A percentile compares a stretch with the other conserved stretches of the same genome.
Evolutionary conservation across 2,329 filamentous ascomycete species (phyloP).

Genomic region (Fusarium sp.): DNA sequence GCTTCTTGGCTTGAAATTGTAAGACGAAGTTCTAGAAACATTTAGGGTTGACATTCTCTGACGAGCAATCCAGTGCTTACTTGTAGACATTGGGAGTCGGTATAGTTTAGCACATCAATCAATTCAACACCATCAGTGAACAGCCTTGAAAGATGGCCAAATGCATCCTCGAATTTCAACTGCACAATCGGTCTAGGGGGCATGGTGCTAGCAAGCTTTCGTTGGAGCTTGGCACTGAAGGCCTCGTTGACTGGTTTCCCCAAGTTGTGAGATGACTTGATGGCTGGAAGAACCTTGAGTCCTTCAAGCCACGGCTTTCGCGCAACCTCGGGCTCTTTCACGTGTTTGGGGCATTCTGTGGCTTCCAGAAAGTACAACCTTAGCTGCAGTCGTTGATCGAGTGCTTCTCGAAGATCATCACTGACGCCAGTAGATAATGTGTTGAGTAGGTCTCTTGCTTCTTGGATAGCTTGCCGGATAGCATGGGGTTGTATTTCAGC

Average conservation of each 20-base stretch:
- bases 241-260: constrained; percentile 76
- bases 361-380: constrained; percentile 70
- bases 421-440: constrained; percentile 51
- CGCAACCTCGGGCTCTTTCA: constrained; percentile 56
- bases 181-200: constrained; percentile 90
- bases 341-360: constrained; percentile 58
- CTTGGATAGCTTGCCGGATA: constrained; percentile 64
- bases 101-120: constrained; percentile 72
- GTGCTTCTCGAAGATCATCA: constrained; percentile 59
- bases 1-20: constrained; percentile 79
- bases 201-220: constrained; percentile 91
- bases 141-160: constrained; percentile 73
- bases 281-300: constrained; percentile 58
- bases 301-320: constrained; percentile 63
- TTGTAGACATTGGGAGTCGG: constrained; percentile 74
- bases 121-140: constrained; percentile 77
- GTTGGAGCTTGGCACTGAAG: constrained; percentile 90
- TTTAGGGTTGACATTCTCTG: neutral
- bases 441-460: constrained; percentile 63
- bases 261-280: constrained; percentile 69
- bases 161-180: constrained; percentile 76
- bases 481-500: constrained; percentile 66
- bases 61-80: constrained; percentile 54
- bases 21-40: constrained; percentile 72
- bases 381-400: constrained; percentile 72